Evolutionary conservation across 768 basidiomycete species (phyloP), one percentile per base, ranked within the genome.

Genomic region (Tricholoma matsutake): DNA sequence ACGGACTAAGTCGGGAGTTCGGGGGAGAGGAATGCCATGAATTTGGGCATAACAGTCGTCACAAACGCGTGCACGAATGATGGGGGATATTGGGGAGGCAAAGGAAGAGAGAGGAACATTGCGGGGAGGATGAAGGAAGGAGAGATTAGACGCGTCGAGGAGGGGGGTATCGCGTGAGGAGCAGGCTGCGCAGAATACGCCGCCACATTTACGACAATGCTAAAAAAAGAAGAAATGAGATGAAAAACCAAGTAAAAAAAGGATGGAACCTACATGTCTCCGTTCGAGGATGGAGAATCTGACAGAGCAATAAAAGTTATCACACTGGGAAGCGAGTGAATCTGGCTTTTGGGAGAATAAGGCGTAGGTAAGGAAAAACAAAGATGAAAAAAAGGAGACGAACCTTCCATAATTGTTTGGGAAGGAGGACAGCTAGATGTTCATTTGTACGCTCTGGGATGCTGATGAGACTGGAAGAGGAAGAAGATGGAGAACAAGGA

Each of bases 161-260:
- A 92, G 83, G 11, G 82, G 76, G 0, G 87, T 91, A 6, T 78
- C 68, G 58, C 82, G 82, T 6, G 81, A 75, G 1, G 86, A 82
- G 70, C 91, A 92, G 6, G 80, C 72, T 53, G 72, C 71, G 74
- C 91, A 93, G 71, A 86, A 92, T 31, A 92, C 76, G 63, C 89
- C 89, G 54, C 91, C 91, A 65, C 91, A 92, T 70, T 92, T 92
- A 71, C 91, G 83, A 73, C 91, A 93, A 62, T 93, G 91, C 87
- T 89, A 69, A 41, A 58, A 62, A 54, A 63, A 60, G 5, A 68
- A 64, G 67, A 67, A 63, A 73, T 67, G 51, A 60, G 20, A 16
- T 16, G 10, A 28, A 31, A 29, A 54, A 16, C 58, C 32, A n/a
- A 34, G 55, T 58, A 20, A 54, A 31, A 43, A 37, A 57, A 58